Percentiles rank a stretch among this genome's conserved stretches.
phyloP scores from a whole-genome alignment of 2,329 filamentous ascomycete species.

The Aspergillus quadrilineatus region DNA sequence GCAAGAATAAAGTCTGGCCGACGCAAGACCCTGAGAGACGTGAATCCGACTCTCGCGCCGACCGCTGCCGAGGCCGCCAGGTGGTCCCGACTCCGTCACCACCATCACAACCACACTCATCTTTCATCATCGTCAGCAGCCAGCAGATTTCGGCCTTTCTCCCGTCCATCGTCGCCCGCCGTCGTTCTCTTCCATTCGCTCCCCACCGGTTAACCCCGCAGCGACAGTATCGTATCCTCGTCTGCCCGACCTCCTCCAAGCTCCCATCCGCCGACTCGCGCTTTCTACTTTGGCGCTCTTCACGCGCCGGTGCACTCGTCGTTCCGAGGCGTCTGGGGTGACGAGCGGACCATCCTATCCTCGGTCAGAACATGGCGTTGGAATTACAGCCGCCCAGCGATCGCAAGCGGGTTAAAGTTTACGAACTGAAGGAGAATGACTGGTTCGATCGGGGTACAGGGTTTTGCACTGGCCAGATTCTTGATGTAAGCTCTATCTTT shows the following conservation, averaged over 20 bases:
- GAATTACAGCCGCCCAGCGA: conserved; percentile 50
- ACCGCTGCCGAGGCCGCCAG: conserved; percentile 32
- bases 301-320: conserved; percentile 36
- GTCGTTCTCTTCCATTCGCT: conserved; percentile 22
- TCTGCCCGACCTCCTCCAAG: conserved; percentile 6
- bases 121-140: conserved; percentile 18
- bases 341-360: conserved; percentile 37
- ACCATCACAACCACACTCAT: conserved; percentile 18
- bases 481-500: conserved; percentile 59
- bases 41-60: conserved; percentile 16
- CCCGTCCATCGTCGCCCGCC: conserved; percentile 4
- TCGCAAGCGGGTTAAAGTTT: conserved; percentile 84
- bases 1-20: conserved; percentile 6
- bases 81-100: conserved; percentile 29
- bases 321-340: conserved; percentile 38
- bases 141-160: conserved; percentile 1
- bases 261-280: conserved; percentile 18
- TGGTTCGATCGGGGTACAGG: conserved; percentile 98
- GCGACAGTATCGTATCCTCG: not conserved
- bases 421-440: conserved; percentile 97
- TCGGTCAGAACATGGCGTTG: conserved; percentile 47
- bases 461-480: conserved; percentile 79
- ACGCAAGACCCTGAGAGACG: not conserved
- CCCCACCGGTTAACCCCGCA: conserved; percentile 24
- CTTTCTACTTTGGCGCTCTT: conserved; percentile 26